A percentile compares a stretch with the other conserved stretches of the same genome.
Evolutionary conservation across 2,329 filamentous ascomycete genomes (phyloP).

Genomic region (Colletotrichum godetiae): DNA sequence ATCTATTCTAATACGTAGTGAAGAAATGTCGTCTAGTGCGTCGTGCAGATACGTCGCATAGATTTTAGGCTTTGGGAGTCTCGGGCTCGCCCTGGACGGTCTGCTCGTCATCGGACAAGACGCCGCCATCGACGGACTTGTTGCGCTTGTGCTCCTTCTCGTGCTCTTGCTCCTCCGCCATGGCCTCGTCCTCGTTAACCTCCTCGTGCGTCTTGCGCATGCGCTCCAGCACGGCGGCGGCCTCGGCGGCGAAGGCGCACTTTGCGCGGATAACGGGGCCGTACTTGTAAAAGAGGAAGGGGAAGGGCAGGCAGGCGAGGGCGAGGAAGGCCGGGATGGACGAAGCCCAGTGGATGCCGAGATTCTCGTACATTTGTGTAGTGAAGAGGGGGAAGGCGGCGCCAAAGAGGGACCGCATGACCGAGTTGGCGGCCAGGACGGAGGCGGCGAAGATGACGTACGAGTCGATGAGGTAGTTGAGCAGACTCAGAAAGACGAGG

Average conservation of each 20-base stretch:
- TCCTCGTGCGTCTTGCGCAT: constrained; percentile 46
- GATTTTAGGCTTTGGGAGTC: neutral
- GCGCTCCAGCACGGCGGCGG: constrained; percentile 67
- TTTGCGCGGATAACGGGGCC: constrained; percentile 61
- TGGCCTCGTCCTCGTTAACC: constrained; percentile 31
- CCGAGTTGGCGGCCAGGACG: constrained; percentile 77
- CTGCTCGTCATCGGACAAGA: constrained; percentile 34
- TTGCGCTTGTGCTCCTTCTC: constrained; percentile 28
- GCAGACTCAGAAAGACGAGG: constrained; percentile 64
- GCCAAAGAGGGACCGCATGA: constrained; percentile 78
- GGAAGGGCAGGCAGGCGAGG: constrained; percentile 77
- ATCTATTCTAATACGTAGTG: constrained; percentile 13
- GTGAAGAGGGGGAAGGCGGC: constrained; percentile 81
- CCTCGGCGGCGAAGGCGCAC: constrained; percentile 67
- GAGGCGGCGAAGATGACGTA: constrained; percentile 79
- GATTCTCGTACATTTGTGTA: constrained; percentile 63
- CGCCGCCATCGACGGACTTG: constrained; percentile 2
- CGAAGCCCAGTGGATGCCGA: constrained; percentile 82
- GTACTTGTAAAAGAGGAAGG: constrained; percentile 81
- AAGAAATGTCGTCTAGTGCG: neutral
- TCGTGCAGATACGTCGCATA: neutral
- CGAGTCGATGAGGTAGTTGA: constrained; percentile 67
- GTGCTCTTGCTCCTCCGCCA: constrained; percentile 32
- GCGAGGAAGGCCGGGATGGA: constrained; percentile 80
- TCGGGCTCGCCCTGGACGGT: constrained; percentile 24